phyloP scores from a whole-genome alignment of 106 monocot species.

The Alisma plantagoaquatica region DNA sequence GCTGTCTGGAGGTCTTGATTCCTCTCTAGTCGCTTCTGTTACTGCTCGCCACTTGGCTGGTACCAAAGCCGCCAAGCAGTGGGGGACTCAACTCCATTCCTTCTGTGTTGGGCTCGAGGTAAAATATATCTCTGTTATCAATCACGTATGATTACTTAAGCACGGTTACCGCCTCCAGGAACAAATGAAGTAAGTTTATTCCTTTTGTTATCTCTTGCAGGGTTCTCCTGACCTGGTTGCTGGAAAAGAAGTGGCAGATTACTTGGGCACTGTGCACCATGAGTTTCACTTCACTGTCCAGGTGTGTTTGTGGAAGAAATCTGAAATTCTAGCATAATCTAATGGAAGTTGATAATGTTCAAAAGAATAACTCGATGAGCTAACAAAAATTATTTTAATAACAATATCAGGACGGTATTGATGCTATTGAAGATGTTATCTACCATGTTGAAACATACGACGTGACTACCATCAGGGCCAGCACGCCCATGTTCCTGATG shows the following conservation, averaged over 20 bases:
- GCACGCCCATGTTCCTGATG: conserved; percentile 70
- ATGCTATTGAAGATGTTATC: conserved; percentile 61
- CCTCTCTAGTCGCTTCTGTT: conserved; percentile 50
- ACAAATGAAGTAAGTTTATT: too few relatives aligned
- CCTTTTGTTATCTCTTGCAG: neutral
- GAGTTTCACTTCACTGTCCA: conserved; percentile 33
- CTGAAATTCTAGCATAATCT: too few relatives aligned
- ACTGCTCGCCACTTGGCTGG: conserved; percentile 35
- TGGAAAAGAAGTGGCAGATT: conserved; percentile 36
- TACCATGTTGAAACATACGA: conserved; percentile 54
- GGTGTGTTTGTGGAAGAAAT: too few relatives aligned
- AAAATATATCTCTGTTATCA: too few relatives aligned
- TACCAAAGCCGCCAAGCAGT: conserved; percentile 37
- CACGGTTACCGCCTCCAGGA: too few relatives aligned
- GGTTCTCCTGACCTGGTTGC: conserved; percentile 38
- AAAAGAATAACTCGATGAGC: too few relatives aligned
- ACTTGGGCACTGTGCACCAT: conserved; percentile 46
- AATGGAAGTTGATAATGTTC: too few relatives aligned
- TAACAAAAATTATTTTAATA: too few relatives aligned
- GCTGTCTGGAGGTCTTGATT: conserved; percentile 54
- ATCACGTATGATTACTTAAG: too few relatives aligned
- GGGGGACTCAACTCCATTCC: conserved; percentile 48
- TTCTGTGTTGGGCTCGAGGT: conserved; percentile 59
- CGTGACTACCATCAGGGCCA: conserved; percentile 53
- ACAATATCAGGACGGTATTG: conserved; percentile 35